Percentiles rank a stretch among this genome's conserved stretches.
These are phyloP conservation scores for Spiraea crenata DNA, from an alignment of 331 rosid genomes.

Conservation along the genomic window DNA sequence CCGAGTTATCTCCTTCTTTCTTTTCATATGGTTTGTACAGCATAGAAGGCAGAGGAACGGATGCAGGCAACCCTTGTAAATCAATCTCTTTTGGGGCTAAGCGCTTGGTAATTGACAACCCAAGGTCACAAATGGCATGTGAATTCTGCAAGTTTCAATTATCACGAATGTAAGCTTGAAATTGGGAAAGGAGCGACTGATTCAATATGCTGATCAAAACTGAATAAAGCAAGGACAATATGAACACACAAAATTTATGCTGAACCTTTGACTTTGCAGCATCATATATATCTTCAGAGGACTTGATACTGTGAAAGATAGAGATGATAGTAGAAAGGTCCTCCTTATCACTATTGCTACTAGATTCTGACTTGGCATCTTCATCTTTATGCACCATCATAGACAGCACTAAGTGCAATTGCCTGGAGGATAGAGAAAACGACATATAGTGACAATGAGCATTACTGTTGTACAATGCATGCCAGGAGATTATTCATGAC, in stretches of 20 bases:
- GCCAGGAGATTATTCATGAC: not conserved
- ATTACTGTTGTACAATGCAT: conserved; percentile 17
- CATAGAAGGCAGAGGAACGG: conserved; percentile 63
- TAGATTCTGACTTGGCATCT: conserved; percentile 71
- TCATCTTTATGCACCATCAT: conserved; percentile 78
- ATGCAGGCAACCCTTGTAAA: conserved; percentile 48
- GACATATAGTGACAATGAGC: conserved; percentile 20
- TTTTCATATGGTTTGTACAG: conserved; percentile 68
- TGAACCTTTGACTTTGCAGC: conserved; percentile 79
- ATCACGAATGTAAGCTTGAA: conserved; percentile 28
- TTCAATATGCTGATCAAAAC: not conserved
- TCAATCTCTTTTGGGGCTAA: conserved; percentile 61
- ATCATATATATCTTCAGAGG: conserved; percentile 77
- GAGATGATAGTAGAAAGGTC: conserved; percentile 49
- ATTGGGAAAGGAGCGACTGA: not conserved
- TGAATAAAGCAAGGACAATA: conserved; percentile 5
- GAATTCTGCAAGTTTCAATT: conserved; percentile 66
- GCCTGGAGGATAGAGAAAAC: conserved; percentile 55
- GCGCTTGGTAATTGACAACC: conserved; percentile 68
- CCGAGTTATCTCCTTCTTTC: conserved; percentile 63
- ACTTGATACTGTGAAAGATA: conserved; percentile 69
- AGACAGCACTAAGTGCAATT: conserved; percentile 69
- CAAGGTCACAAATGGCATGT: conserved; percentile 89
- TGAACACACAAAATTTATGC: not conserved
- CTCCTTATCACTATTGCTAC: conserved; percentile 54